Evolutionary conservation across 2,329 filamentous ascomycete genomes (phyloP), one percentile per base, ranked within the genome.

Genomic region (Fusarium nodosum): DNA sequence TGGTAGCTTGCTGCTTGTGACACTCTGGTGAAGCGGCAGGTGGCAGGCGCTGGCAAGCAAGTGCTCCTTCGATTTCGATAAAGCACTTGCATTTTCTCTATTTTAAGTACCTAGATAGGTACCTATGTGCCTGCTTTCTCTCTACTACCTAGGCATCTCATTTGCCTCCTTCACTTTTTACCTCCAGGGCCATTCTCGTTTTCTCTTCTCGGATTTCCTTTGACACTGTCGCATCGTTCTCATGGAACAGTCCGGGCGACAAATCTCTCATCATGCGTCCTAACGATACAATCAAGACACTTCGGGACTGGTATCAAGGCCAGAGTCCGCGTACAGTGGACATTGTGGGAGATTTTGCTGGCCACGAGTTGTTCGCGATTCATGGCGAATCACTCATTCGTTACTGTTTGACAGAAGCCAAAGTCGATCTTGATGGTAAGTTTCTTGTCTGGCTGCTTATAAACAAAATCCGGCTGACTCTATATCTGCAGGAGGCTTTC

Each of bases 291-390:
- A n/a, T n/a, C 30, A 34, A 60, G 33, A 22, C 30, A 46, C 56
- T 68, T 12, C 60, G 59, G 18, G 48, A 57, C 5, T 68, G 52
- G 62, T 71, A 64, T 44, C 20, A 55, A 12, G 47, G 51, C 13
- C 54, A 42, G 26, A 48, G 18, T 8, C 58, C 56, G 8, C 54
- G 64, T 44, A 69, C 58, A 12, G 83, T 92, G 30, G 90, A 93
- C 70, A 84, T 94, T 4, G 87, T 93, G 6, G 90, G 91, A 41
- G 92, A 94, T 75, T 94, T 92, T 78, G 90, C 90, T 5, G 91
- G 92, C 24, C 88, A 87, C 63, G 91, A 93, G 74, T 82, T 90
- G 13, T 94, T 93, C 75, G 81, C 91, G 24, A 85, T 94, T 31
- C 90, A 94, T 68, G 91, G 91, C 31, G 91, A 94, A 72, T 90